A percentile compares a stretch with the other conserved stretches of the same genome.
phyloP scores from a whole-genome alignment of 139 green algal genomes.

The Closterium sp. region DNA sequence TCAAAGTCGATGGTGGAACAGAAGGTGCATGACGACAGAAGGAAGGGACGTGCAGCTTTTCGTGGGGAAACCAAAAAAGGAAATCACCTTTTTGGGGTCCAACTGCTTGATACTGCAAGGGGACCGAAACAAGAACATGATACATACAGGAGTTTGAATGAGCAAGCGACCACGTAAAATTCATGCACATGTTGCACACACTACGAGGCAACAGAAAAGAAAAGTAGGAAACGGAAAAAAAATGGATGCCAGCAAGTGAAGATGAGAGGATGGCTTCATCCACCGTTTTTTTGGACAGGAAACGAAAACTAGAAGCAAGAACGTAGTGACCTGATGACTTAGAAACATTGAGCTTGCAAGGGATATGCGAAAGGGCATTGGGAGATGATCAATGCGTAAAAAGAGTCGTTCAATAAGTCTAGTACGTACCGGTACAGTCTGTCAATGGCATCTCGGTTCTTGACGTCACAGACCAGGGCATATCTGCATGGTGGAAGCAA shows the following conservation, averaged over 20 bases:
- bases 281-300: too few species aligned
- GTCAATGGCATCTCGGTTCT: constrained; percentile 27
- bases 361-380: too few species aligned
- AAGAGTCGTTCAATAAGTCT: neutral
- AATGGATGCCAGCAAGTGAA: too few species aligned
- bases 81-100: constrained; percentile 32
- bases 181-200: neutral
- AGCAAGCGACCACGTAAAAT: neutral
- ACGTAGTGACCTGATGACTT: too few species aligned
- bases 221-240: too few species aligned
- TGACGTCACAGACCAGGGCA: constrained; percentile 43
- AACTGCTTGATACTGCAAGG: constrained; percentile 30
- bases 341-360: too few species aligned
- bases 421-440: constrained; percentile 28
- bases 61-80: neutral
- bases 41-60: neutral
- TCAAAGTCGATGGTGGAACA: too few species aligned
- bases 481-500: constrained; percentile 17
- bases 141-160: neutral
- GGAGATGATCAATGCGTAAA: too few species aligned
- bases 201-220: too few species aligned
- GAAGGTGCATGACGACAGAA: too few species aligned
- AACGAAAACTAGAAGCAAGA: too few species aligned
- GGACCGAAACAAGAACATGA: constrained; percentile 9
- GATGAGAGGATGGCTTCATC: too few species aligned